Percentiles rank a stretch among this genome's conserved stretches.
phyloP scores from a whole-genome alignment of 306 rosid species.

The Ormosia emarginata region DNA sequence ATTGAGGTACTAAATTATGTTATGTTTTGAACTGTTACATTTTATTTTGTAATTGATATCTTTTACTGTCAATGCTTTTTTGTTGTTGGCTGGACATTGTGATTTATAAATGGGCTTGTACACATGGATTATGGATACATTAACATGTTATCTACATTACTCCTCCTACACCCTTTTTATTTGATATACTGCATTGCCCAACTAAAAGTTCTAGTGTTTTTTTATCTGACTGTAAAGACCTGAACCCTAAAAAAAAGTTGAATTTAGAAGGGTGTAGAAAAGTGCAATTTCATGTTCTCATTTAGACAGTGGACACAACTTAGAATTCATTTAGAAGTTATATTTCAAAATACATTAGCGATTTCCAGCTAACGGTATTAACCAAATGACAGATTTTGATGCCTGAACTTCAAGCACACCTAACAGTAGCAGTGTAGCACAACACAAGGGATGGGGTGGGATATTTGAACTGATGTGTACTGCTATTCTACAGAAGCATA shows the following conservation, averaged over 20 bases:
- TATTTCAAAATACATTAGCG: not conserved
- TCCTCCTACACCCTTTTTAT: conserved; percentile 4
- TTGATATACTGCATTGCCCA: not conserved
- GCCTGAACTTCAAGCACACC: not conserved
- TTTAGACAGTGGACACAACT: not conserved
- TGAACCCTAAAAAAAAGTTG: not conserved
- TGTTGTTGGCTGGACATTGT: not conserved
- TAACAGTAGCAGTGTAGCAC: not conserved
- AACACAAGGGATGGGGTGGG: not conserved
- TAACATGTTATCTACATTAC: not conserved
- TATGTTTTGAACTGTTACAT: conserved; percentile 6
- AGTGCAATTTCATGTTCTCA: not conserved
- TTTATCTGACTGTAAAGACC: not conserved
- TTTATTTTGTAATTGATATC: not conserved
- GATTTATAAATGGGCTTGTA: not conserved
- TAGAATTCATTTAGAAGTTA: not conserved
- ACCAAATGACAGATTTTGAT: not conserved
- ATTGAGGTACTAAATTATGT: conserved; percentile 51
- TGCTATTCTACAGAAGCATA: not conserved
- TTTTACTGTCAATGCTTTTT: not conserved
- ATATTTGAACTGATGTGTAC: not conserved
- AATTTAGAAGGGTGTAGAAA: not conserved
- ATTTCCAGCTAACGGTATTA: not conserved
- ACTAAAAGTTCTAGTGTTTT: not conserved
- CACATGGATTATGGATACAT: not conserved